phyloP scores from a whole-genome alignment of 2,329 filamentous ascomycete genomes.

The Pezicula radicicola region DNA sequence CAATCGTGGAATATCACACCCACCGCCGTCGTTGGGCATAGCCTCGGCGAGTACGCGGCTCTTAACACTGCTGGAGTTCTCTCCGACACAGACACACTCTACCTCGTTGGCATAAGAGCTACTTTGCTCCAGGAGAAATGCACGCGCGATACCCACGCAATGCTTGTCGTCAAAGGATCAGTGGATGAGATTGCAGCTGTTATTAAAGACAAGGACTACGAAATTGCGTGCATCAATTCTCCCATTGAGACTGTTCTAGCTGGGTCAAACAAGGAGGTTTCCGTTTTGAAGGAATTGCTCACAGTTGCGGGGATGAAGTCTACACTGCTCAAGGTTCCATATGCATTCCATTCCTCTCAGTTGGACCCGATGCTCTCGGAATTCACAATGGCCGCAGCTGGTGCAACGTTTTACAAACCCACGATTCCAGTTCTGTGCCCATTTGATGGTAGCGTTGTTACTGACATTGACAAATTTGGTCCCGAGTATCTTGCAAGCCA shows the following conservation, averaged over 20 bases:
- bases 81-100: slow-evolving; percentile 66
- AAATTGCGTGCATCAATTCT: slow-evolving; percentile 68
- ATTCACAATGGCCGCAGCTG: slow-evolving; percentile 34
- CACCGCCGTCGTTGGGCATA: slow-evolving; percentile 55
- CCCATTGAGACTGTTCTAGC: slow-evolving; percentile 70
- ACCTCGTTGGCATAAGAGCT: slow-evolving; percentile 65
- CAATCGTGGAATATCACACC: slow-evolving; percentile 50
- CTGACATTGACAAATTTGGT: too few relatives aligned
- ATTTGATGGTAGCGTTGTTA: too few relatives aligned
- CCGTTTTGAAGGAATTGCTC: slow-evolving; percentile 44
- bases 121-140: slow-evolving; percentile 62
- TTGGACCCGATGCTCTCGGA: slow-evolving; percentile 57
- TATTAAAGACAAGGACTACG: slow-evolving; percentile 45
- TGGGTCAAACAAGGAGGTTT: slow-evolving; percentile 50
- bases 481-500: too few relatives aligned
- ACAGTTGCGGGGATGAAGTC: slow-evolving; percentile 51
- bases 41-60: slow-evolving; percentile 70
- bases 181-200: slow-evolving; percentile 40
- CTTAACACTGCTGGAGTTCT: slow-evolving; percentile 67
- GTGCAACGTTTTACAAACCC: too few relatives aligned
- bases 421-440: too few relatives aligned
- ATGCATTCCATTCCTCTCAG: slow-evolving; percentile 62
- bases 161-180: slow-evolving; percentile 52
- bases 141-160: slow-evolving; percentile 62
- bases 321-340: slow-evolving; percentile 58